A percentile compares a stretch with the other conserved stretches of the same genome.
Conservation (phyloP, 139 green algal species). For the Microglena sp. region DNA sequence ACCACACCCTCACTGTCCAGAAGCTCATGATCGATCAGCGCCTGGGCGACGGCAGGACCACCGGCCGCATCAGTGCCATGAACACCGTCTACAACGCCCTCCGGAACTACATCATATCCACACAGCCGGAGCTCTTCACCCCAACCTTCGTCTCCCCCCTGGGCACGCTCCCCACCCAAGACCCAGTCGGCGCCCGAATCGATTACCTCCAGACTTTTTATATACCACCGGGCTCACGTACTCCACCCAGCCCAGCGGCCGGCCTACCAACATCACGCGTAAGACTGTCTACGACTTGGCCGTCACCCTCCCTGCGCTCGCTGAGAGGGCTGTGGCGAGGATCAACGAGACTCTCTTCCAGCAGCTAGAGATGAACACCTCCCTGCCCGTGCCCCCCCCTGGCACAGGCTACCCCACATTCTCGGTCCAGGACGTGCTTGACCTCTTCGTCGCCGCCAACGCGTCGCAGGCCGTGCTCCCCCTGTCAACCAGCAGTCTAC, state of each 20-base stretch:
- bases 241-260: background rate
- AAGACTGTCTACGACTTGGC: constrained; percentile 9
- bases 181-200: background rate
- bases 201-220: constrained; percentile 24
- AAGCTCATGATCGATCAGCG: constrained; percentile 24
- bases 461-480: constrained; percentile 2
- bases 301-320: too few relatives aligned
- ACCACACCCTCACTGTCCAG: constrained; percentile 6
- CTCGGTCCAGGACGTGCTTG: too few relatives aligned
- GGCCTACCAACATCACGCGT: constrained; percentile 16
- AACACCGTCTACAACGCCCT: constrained; percentile 13
- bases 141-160: constrained; percentile 19
- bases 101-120: constrained; percentile 17
- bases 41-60: constrained; percentile 28
- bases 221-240: constrained; percentile 16
- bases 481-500: background rate
- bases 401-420: too few relatives aligned
- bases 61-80: constrained; percentile 30
- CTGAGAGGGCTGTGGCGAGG: too few relatives aligned
- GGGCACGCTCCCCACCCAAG: constrained; percentile 5
- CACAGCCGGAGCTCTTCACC: constrained; percentile 25
- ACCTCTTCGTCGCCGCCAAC: too few relatives aligned
- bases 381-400: too few relatives aligned
- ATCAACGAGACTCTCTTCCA: too few relatives aligned
- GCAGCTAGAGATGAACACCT: too few relatives aligned